Conservation (phyloP, 1,284 basidiomycete species). For the Polyporus tsugae region DNA sequence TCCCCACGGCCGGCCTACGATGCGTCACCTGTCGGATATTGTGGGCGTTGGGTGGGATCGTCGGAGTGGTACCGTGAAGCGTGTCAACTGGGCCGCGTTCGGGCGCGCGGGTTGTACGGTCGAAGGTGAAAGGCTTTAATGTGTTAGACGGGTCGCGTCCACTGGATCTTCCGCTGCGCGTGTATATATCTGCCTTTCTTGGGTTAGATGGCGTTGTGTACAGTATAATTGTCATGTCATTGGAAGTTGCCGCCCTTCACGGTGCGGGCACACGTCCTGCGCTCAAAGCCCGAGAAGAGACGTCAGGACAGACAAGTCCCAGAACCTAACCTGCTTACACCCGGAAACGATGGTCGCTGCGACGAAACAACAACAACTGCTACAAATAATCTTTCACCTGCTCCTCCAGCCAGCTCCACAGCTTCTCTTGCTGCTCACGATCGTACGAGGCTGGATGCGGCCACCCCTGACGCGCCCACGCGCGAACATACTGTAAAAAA, state of each 20-base stretch:
- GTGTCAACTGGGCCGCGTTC: conserved; percentile 34
- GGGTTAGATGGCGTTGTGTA: too few species aligned
- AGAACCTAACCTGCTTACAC: too few species aligned
- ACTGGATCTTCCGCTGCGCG: not conserved
- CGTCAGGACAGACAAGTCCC: too few species aligned
- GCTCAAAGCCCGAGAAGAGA: too few species aligned
- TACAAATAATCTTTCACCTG: conserved; percentile 37
- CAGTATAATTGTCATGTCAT: too few species aligned
- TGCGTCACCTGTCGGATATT: conserved; percentile 81
- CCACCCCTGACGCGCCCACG: conserved; percentile 45
- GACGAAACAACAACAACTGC: not conserved
- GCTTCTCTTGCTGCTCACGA: conserved; percentile 39
- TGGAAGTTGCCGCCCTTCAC: too few species aligned
- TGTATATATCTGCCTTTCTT: not conserved
- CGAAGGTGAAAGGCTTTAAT: not conserved
- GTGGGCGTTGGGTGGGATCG: conserved; percentile 33
- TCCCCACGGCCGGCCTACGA: conserved; percentile 95
- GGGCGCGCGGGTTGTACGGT: conserved; percentile 6
- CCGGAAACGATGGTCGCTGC: not conserved
- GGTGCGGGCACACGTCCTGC: too few species aligned
- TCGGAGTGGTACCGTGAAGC: conserved; percentile 6
- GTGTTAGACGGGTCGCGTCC: not conserved
- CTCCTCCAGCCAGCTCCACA: conserved; percentile 51
- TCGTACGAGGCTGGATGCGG: conserved; percentile 39
- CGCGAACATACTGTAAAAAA: conserved; percentile 44